These are phyloP conservation scores for Fusarium citri DNA, from an alignment of 2,329 filamentous ascomycete genomes.

Conservation along the genomic window DNA sequence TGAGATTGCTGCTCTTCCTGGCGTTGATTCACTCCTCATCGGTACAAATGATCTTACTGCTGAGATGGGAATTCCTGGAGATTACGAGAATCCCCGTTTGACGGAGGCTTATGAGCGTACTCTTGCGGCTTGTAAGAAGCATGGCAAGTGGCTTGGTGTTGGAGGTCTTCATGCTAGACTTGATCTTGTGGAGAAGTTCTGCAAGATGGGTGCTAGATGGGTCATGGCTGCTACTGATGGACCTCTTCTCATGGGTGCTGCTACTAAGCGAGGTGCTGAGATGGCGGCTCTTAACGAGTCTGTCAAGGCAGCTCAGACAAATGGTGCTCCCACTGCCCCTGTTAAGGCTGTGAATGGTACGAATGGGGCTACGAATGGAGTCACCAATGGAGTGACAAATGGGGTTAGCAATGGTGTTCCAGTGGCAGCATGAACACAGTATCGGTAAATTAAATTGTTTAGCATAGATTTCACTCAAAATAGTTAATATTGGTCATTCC, in stretches of 20 bases:
- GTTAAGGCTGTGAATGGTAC: neutral
- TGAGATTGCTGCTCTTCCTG: slow-evolving; percentile 50
- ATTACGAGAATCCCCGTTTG: slow-evolving; percentile 39
- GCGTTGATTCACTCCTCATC: slow-evolving; percentile 57
- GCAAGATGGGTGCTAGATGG: slow-evolving; percentile 46
- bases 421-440: neutral
- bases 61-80: slow-evolving; percentile 53
- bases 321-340: neutral
- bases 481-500: neutral
- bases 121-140: slow-evolving; percentile 53
- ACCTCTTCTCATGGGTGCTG: slow-evolving; percentile 43
- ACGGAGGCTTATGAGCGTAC: slow-evolving; percentile 48
- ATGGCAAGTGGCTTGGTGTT: slow-evolving; percentile 54
- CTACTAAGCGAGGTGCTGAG: slow-evolving; percentile 41
- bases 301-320: slow-evolving; percentile 5
- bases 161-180: slow-evolving; percentile 55
- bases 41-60: slow-evolving; percentile 58
- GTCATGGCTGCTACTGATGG: slow-evolving; percentile 49
- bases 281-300: slow-evolving; percentile 42
- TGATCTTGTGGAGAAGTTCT: slow-evolving; percentile 55
- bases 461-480: neutral
- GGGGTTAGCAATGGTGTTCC: neutral
- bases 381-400: neutral
- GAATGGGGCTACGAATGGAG: neutral
- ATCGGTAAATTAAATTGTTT: neutral